Evolutionary conservation across 805 yeast species (phyloP).

Genomic region (Cyberlindnera americana): DNA sequence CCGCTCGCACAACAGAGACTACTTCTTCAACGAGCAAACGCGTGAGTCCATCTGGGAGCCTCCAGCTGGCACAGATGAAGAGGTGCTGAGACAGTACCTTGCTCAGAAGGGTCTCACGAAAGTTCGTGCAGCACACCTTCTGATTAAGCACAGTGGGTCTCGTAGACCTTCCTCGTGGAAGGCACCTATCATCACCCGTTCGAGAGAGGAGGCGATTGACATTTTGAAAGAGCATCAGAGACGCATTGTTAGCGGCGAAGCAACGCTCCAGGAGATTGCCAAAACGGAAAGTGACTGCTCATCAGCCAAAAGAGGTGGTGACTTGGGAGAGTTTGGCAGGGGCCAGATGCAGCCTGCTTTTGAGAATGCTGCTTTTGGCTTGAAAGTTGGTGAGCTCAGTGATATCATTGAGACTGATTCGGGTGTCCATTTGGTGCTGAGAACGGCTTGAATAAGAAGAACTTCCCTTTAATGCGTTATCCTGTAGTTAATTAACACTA

Average conservation of each 20-base stretch:
- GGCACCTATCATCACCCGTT: slow-evolving; percentile 64
- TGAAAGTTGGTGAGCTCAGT: slow-evolving; percentile 80
- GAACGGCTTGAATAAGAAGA: slow-evolving; percentile 67
- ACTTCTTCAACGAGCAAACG: slow-evolving; percentile 68
- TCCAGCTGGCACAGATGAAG: slow-evolving; percentile 76
- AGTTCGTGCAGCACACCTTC: slow-evolving; percentile 75
- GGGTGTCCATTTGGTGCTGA: slow-evolving; percentile 84
- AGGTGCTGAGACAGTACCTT: slow-evolving; percentile 54
- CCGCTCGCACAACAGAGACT: slow-evolving; percentile 78
- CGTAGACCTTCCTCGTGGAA: slow-evolving; percentile 95
- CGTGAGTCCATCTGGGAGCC: slow-evolving; percentile 86
- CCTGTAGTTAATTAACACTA: too few species aligned
- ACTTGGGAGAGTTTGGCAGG: slow-evolving; percentile 80
- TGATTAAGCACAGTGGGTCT: slow-evolving; percentile 78
- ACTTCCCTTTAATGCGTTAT: too few species aligned
- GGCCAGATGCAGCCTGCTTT: slow-evolving; percentile 96
- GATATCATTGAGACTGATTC: slow-evolving; percentile 84
- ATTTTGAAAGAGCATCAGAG: slow-evolving; percentile 55
- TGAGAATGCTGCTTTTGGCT: slow-evolving; percentile 79
- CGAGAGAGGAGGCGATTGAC: slow-evolving; percentile 80
- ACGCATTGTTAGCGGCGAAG: slow-evolving; percentile 59
- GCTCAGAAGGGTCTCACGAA: slow-evolving; percentile 49
- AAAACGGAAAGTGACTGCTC: slow-evolving; percentile 83
- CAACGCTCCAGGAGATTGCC: slow-evolving; percentile 69
- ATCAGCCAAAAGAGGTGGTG: slow-evolving; percentile 85